Evolutionary conservation across 441 rosid species (phyloP).

Genomic region (Mallotus japonicus): DNA sequence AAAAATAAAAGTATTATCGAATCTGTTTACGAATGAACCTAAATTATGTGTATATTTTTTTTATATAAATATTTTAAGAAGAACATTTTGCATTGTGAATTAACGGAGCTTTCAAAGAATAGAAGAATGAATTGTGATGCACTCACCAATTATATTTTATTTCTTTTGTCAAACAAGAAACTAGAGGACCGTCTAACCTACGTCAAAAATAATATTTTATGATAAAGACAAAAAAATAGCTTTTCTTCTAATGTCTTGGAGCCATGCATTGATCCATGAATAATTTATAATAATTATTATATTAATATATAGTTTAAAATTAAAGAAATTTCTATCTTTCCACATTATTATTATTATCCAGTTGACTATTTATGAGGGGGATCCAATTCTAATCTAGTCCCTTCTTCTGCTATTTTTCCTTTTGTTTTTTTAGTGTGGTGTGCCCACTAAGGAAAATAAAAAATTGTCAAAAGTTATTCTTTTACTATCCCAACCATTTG

Average conservation of each 20-base stretch:
- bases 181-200: constrained; percentile 14
- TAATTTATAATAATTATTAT: no score
- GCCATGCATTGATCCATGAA: no score
- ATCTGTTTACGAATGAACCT: no score
- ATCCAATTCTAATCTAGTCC: not conserved
- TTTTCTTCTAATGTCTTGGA: not conserved
- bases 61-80: no score
- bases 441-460: constrained; percentile 1
- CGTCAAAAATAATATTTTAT: not conserved
- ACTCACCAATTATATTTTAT: not conserved
- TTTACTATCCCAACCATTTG: not conserved
- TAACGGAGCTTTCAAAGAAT: constrained; percentile 21
- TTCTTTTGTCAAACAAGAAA: not conserved
- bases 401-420: not conserved
- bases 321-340: not conserved
- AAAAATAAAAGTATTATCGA: no score
- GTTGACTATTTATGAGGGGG: not conserved
- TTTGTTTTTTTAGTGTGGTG: not conserved
- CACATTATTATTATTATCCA: not conserved
- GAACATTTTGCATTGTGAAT: not conserved
- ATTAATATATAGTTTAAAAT: no score
- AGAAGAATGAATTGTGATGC: no score
- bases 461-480: not conserved
- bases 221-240: constrained; percentile 1
- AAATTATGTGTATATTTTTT: no score